Conservation (phyloP, 345 rosid genomes). For the Gossypium herbaceum region DNA sequence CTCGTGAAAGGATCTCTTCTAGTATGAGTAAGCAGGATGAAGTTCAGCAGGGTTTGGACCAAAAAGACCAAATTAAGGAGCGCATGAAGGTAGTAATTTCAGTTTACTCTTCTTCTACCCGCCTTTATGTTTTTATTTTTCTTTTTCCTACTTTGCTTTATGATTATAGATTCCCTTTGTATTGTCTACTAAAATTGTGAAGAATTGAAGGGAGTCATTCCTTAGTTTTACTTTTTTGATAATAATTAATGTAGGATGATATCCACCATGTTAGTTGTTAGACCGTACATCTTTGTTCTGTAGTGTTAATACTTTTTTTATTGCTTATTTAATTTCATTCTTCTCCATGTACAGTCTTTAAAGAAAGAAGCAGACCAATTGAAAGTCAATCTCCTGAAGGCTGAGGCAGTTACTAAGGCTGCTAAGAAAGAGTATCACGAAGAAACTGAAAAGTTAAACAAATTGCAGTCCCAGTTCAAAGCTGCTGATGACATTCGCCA, state of each 20-base stretch:
- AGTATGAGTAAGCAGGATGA: slow-evolving; percentile 58
- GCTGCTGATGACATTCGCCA: slow-evolving; percentile 74
- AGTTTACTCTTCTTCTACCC: not conserved
- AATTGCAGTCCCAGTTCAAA: slow-evolving; percentile 43
- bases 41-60: slow-evolving; percentile 61
- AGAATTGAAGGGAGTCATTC: not conserved
- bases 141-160: not conserved
- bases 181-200: not conserved
- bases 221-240: not conserved
- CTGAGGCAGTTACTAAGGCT: slow-evolving; percentile 54
- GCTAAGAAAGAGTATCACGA: slow-evolving; percentile 49
- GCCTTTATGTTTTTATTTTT: not conserved
- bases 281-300: slow-evolving; percentile 1
- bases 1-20: slow-evolving; percentile 52
- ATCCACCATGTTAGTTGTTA: not conserved
- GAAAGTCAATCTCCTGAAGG: slow-evolving; percentile 50
- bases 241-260: not conserved
- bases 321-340: slow-evolving; percentile 15
- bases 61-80: slow-evolving; percentile 62
- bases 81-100: slow-evolving; percentile 54
- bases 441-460: slow-evolving; percentile 39
- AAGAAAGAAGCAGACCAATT: slow-evolving; percentile 66
- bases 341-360: slow-evolving; percentile 42
- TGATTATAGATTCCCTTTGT: not conserved
- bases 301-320: not conserved